Evolutionary conservation across 305 asterid genomes (phyloP).

Genomic region (Fraxinus velutina): DNA sequence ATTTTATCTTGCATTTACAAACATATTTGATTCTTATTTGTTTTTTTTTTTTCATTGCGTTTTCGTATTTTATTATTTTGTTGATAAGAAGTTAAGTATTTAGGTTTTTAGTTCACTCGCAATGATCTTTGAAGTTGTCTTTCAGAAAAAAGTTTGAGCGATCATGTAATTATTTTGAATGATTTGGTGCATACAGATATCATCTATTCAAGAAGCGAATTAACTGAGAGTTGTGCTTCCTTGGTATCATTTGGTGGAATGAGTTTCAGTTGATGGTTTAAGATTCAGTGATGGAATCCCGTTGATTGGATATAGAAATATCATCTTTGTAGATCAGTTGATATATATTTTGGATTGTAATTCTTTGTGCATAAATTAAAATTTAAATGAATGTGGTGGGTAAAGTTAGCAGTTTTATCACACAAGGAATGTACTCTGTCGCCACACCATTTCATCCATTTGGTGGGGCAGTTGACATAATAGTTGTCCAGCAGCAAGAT

Average conservation of each 20-base stretch:
- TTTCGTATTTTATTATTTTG: constrained; percentile 13
- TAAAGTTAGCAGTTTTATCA: constrained; percentile 65
- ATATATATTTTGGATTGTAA: constrained; percentile 9
- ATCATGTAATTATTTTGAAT: constrained; percentile 26
- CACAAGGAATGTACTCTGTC: constrained; percentile 21
- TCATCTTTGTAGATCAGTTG: constrained; percentile 9
- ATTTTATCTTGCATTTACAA: constrained; percentile 7
- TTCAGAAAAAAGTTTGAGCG: constrained; percentile 23
- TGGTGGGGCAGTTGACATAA: constrained; percentile 94
- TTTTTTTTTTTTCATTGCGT: constrained; percentile 13
- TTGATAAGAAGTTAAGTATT: constrained; percentile 29
- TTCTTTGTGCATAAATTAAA: constrained; percentile 35
- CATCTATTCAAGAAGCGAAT: constrained; percentile 1
- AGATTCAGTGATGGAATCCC: neutral
- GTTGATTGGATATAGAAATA: constrained; percentile 19
- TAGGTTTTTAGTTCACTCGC: constrained; percentile 35
- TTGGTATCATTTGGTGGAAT: constrained; percentile 15
- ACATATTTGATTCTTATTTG: constrained; percentile 13
- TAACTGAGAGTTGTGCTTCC: neutral
- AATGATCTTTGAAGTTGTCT: constrained; percentile 27
- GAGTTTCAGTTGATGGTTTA: constrained; percentile 15
- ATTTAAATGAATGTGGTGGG: constrained; percentile 81
- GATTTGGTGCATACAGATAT: constrained; percentile 54
- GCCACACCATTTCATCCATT: constrained; percentile 88
- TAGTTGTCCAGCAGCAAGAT: constrained; percentile 74